Conservation (phyloP, 768 basidiomycete genomes). For the Leccinum subtestaceum region DNA sequence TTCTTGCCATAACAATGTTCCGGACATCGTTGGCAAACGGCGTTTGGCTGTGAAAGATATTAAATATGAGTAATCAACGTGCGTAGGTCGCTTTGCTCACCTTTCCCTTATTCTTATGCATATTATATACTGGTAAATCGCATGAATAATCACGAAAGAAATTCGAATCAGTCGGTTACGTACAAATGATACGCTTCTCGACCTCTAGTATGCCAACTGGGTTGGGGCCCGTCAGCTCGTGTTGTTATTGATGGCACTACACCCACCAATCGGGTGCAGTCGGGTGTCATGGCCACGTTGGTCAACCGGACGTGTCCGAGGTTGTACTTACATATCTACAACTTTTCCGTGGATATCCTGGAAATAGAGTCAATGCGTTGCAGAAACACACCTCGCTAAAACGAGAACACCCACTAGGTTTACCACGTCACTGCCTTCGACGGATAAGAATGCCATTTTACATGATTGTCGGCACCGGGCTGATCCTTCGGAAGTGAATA, state of each 20-base stretch:
- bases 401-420: constrained; percentile 37
- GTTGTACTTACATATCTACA: constrained; percentile 35
- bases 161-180: constrained; percentile 11
- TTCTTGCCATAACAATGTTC: constrained; percentile 46
- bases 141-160: constrained; percentile 2
- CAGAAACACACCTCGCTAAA: constrained; percentile 8
- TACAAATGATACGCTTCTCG: constrained; percentile 54
- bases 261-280: constrained; percentile 44
- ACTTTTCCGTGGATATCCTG: constrained; percentile 49
- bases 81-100: constrained; percentile 27
- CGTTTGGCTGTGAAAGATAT: constrained; percentile 41
- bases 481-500: constrained; percentile 3
- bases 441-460: constrained; percentile 47
- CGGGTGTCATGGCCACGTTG: constrained; percentile 50
- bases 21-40: constrained; percentile 56
- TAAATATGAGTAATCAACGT: constrained; percentile 4
- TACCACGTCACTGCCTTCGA: constrained; percentile 47
- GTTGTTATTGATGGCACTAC: constrained; percentile 45
- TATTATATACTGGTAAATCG: constrained; percentile 42
- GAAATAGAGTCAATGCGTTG: constrained; percentile 13
- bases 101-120: constrained; percentile 44
- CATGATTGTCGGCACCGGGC: constrained; percentile 12
- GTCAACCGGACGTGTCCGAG: constrained; percentile 46
- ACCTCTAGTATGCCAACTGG: constrained; percentile 45
- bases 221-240: constrained; percentile 42